Base-by-base conservation (phyloP, 129 eudicot genomes). In the Flaveria brownii region DNA sequence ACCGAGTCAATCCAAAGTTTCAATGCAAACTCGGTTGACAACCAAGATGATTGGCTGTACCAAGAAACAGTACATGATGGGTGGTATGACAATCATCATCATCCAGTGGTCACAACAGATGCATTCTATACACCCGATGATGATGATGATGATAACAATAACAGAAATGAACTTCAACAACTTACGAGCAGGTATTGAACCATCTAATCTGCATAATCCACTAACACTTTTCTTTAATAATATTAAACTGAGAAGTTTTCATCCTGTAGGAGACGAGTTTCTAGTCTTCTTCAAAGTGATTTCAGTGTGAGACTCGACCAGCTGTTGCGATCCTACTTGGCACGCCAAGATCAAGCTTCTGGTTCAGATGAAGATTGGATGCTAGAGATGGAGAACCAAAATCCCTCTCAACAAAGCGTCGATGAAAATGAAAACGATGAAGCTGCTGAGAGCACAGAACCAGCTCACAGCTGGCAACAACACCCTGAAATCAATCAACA, bases 211-310 rank as follows among this genome's bases (percentile, higher is more conserved):
- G 30, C 23, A 3, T 13, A 49, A 60, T 67, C 16, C 45, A 23
- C 0, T 17, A 3, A 7, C 28, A 22, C 60, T 23, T 56, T 12
- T 4, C 16, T 47, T 26, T 68, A 49, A 36, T 49, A 63, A 41
- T 10, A n/a, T 46, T 74, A 69, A 57, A 14, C 66, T 56, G 17
- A 45, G 4, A 30, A 25, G 50, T 75, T 16, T 71, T 63, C 4
- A 17, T 83, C 28, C 15, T 85, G 59, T 64, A 93, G 97, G 90
- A 89, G 99, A 84, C 85, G 88, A 59, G 99, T 95, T 70, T 85
- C 97, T 47, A 89, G 83, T 86, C 97, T 95, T 80, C 97, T 95
- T 89, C 85, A 84, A 62, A 95, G 99, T 84, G 88, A 86, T 73
- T 95, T 95, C 62, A 91, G 97, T 54, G 89, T 73, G 80, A 87